Evolutionary conservation across 1,284 basidiomycete genomes (phyloP).

Genomic region (Wallemia mellicola): DNA sequence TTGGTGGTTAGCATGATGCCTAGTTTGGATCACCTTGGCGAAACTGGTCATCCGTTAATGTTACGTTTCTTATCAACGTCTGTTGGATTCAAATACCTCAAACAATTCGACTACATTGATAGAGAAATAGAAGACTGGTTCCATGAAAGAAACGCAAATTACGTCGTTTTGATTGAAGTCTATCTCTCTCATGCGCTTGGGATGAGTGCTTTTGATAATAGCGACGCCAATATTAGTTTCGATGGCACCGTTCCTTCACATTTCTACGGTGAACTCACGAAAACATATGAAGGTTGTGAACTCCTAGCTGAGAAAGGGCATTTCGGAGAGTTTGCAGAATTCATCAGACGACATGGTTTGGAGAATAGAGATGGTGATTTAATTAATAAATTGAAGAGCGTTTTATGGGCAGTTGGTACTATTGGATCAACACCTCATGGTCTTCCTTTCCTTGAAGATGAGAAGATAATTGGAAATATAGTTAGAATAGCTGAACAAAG

Average conservation of each 20-base stretch:
- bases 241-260: conserved; percentile 73
- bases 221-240: conserved; percentile 20
- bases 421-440: conserved; percentile 71
- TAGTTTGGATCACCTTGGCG: conserved; percentile 74
- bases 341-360: conserved; percentile 57
- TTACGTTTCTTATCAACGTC: conserved; percentile 88
- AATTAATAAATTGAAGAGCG: conserved; percentile 69
- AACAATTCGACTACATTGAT: conserved; percentile 71
- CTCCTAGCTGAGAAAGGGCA: conserved; percentile 68
- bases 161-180: conserved; percentile 61
- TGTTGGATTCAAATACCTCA: conserved; percentile 69
- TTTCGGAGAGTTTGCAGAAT: conserved; percentile 65
- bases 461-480: conserved; percentile 66
- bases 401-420: conserved; percentile 88
- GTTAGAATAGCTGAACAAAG: conserved; percentile 75
- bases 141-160: conserved; percentile 57
- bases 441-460: conserved; percentile 74
- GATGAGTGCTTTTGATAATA: conserved; percentile 11
- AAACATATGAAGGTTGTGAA: conserved; percentile 76
- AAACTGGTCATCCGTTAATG: conserved; percentile 61
- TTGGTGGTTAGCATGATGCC: conserved; percentile 83
- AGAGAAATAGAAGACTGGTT: conserved; percentile 91
- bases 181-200: conserved; percentile 47
- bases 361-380: conserved; percentile 57
- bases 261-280: conserved; percentile 91